Evolutionary conservation across 2,329 filamentous ascomycete species (phyloP).

Genomic region (Ophiostoma quercus): DNA sequence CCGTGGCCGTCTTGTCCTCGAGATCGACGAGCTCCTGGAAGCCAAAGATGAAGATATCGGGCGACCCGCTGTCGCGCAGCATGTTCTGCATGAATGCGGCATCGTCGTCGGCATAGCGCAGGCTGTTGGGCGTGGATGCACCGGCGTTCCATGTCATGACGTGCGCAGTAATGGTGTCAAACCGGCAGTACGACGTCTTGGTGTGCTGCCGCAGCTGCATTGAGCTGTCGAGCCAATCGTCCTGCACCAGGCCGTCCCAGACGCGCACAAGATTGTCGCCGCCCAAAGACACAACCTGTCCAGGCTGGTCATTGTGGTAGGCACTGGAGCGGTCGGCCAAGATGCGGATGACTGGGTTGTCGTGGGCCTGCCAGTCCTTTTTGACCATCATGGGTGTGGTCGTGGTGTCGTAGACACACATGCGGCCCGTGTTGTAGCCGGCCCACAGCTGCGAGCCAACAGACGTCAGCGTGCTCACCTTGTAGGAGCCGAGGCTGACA

Average conservation of each 20-base stretch:
- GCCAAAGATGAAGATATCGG: constrained; percentile 89
- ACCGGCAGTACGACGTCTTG: constrained; percentile 60
- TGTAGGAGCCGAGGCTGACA: constrained; percentile 85
- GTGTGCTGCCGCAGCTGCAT: constrained; percentile 81
- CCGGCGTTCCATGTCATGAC: constrained; percentile 97
- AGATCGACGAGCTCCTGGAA: constrained; percentile 98
- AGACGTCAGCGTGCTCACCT: constrained; percentile 81
- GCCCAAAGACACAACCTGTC: constrained; percentile 81
- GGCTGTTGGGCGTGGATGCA: constrained; percentile 80
- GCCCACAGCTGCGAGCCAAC: constrained; percentile 85
- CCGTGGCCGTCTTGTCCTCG: constrained; percentile 94
- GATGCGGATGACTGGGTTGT: constrained; percentile 73
- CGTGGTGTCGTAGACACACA: constrained; percentile 84
- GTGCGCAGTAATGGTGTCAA: constrained; percentile 72
- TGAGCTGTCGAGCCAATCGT: constrained; percentile 86
- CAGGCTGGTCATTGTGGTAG: constrained; percentile 75
- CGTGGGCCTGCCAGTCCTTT: constrained; percentile 94
- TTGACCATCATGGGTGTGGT: constrained; percentile 80
- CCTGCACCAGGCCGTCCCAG: constrained; percentile 90
- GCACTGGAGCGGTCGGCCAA: constrained; percentile 73
- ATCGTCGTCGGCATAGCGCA: constrained; percentile 66
- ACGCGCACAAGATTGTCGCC: constrained; percentile 76
- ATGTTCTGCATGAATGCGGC: constrained; percentile 75
- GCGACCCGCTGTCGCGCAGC: constrained; percentile 58
- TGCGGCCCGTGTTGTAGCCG: constrained; percentile 87